Evolutionary conservation across 768 basidiomycete species (phyloP).

Genomic region (Mycena rebaudengoi): DNA sequence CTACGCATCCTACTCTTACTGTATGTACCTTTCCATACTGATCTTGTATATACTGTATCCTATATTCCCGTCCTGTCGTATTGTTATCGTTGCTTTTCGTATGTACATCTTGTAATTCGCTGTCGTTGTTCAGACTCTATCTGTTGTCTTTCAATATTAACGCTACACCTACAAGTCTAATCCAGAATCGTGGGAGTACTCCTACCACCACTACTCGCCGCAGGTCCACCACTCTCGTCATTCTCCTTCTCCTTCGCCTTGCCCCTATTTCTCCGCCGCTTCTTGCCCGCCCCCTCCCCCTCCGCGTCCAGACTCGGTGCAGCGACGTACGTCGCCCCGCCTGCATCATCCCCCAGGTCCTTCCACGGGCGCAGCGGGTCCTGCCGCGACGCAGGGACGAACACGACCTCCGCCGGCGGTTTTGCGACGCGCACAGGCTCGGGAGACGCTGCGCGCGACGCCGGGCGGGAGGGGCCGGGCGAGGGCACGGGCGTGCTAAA

Average conservation of each 20-base stretch:
- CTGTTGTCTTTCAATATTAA: too few relatives aligned
- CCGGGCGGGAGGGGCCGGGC: constrained; percentile 45
- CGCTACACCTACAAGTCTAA: background rate
- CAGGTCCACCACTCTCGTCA: background rate
- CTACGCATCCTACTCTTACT: too few relatives aligned
- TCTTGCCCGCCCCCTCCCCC: constrained; percentile 4
- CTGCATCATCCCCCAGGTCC: constrained; percentile 48
- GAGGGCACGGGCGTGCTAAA: constrained; percentile 47
- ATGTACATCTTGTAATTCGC: too few relatives aligned
- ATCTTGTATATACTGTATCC: too few relatives aligned
- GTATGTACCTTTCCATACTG: too few relatives aligned
- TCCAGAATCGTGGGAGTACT: background rate
- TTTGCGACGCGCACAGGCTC: constrained; percentile 50
- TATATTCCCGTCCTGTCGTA: too few relatives aligned
- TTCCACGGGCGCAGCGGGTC: constrained; percentile 51
- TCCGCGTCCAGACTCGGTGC: constrained; percentile 23
- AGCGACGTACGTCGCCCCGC: constrained; percentile 47
- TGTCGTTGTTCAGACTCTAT: too few relatives aligned
- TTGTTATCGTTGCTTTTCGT: too few relatives aligned
- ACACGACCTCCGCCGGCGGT: constrained; percentile 47
- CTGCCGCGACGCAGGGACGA: constrained; percentile 34
- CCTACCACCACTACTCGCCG: background rate
- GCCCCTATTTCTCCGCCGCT: constrained; percentile 27
- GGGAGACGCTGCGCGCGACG: constrained; percentile 43
- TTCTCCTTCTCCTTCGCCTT: constrained; percentile 12